Percentiles rank a stretch among this genome's conserved stretches.
Conservation (phyloP, 2,329 filamentous ascomycete species). For the Aspergillus pseudonomiae region DNA sequence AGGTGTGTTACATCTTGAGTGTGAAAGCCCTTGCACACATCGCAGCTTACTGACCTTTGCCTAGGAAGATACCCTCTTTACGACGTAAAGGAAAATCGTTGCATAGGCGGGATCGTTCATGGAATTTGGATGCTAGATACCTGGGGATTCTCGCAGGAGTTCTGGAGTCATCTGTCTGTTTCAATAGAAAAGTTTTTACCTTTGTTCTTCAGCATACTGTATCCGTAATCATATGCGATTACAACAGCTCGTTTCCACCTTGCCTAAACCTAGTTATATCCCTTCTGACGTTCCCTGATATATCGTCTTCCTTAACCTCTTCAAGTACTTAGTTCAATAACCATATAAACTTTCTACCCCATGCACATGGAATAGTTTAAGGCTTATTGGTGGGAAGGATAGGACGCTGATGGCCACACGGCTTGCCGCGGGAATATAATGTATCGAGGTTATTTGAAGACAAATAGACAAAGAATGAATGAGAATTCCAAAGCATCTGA, state of each 20-base stretch:
- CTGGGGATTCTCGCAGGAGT: conserved; percentile 26
- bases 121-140: conserved; percentile 29
- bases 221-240: neutral
- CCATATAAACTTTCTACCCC: neutral
- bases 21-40: neutral
- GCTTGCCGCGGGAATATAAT: neutral
- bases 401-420: neutral
- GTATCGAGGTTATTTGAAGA: neutral
- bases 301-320: neutral
- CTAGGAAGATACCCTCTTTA: conserved; percentile 64
- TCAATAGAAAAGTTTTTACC: conserved; percentile 17
- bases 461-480: neutral
- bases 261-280: neutral
- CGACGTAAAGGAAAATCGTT: conserved; percentile 45
- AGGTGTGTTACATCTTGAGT: conserved; percentile 48
- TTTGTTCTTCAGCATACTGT: conserved; percentile 5
- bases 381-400: neutral
- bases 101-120: conserved; percentile 26
- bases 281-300: neutral
- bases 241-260: neutral
- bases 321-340: neutral
- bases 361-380: neutral
- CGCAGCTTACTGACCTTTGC: conserved; percentile 19
- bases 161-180: conserved; percentile 31
- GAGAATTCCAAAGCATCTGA: neutral